Percentiles rank a stretch among this genome's conserved stretches.
Evolutionary conservation across 2,329 filamentous ascomycete genomes (phyloP).

Genomic region (Arthrobotrys pseudoclavata): DNA sequence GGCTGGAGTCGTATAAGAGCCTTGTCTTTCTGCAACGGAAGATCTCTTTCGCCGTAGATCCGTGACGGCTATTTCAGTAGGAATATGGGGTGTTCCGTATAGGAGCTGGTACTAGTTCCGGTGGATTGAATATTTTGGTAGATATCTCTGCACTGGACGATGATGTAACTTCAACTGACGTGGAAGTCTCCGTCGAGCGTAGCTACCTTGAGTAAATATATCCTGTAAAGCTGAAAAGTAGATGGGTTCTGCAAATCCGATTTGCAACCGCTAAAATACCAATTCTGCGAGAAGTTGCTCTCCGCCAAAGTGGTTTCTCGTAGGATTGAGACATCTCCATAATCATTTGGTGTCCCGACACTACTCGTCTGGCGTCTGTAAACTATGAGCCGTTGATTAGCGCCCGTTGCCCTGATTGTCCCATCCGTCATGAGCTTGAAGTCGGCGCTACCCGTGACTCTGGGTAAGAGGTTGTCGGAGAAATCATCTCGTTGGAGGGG

Average conservation of each 20-base stretch:
- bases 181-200: not conserved
- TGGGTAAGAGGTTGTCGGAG: not conserved
- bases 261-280: not conserved
- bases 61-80: not conserved
- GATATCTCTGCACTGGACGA: not conserved
- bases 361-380: slow-evolving; percentile 12
- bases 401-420: not conserved
- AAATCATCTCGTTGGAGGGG: not conserved
- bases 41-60: not conserved
- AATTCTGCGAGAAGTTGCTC: not conserved
- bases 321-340: slow-evolving; percentile 13
- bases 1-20: not conserved
- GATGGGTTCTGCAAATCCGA: not conserved
- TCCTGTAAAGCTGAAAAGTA: slow-evolving; percentile 1
- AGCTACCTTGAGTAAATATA: not conserved
- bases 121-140: not conserved
- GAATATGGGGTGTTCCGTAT: not conserved
- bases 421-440: not conserved
- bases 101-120: not conserved
- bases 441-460: not conserved
- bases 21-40: not conserved
- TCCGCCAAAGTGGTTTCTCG: not conserved
- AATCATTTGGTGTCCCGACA: slow-evolving; percentile 2
- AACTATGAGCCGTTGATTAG: not conserved
- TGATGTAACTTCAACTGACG: not conserved